Evolutionary conservation across 176 grass and related monocot species (phyloP).

Genomic region (Carex littledalei): DNA sequence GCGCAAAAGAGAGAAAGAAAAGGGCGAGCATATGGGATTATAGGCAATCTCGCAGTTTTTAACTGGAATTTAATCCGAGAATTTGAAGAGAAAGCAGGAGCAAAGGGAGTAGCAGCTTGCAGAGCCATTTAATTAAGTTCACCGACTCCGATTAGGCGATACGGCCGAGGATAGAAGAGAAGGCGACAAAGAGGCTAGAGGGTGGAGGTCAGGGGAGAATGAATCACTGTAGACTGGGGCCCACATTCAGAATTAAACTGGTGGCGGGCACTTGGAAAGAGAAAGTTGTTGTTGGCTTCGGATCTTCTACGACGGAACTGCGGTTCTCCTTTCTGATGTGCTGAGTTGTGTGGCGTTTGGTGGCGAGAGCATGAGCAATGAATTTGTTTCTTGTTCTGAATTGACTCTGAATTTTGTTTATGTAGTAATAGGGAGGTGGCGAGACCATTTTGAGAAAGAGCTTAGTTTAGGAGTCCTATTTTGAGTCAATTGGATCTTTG

Average conservation of each 20-base stretch:
- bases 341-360: not conserved
- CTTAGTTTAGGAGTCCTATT: too few species aligned
- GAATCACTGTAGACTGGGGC: not conserved
- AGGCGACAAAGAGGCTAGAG: not conserved
- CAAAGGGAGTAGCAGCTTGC: constrained; percentile 3
- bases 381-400: not conserved
- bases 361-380: not conserved
- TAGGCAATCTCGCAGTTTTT: not conserved
- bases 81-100: constrained; percentile 1
- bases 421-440: not conserved
- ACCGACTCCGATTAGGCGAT: not conserved
- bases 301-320: not conserved
- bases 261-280: not conserved
- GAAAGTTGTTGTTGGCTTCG: not conserved
- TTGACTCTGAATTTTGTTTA: not conserved
- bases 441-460: too few species aligned
- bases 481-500: too few species aligned
- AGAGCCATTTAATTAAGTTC: constrained; percentile 23
- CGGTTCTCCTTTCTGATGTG: not conserved
- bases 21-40: not conserved
- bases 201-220: not conserved
- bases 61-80: constrained; percentile 1
- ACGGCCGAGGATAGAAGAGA: not conserved
- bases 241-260: not conserved
- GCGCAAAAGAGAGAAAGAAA: not conserved